A percentile compares a stretch with the other conserved stretches of the same genome.
Evolutionary conservation across 1,284 basidiomycete species (phyloP).

Genomic region (Boletellus dicymbophilus): DNA sequence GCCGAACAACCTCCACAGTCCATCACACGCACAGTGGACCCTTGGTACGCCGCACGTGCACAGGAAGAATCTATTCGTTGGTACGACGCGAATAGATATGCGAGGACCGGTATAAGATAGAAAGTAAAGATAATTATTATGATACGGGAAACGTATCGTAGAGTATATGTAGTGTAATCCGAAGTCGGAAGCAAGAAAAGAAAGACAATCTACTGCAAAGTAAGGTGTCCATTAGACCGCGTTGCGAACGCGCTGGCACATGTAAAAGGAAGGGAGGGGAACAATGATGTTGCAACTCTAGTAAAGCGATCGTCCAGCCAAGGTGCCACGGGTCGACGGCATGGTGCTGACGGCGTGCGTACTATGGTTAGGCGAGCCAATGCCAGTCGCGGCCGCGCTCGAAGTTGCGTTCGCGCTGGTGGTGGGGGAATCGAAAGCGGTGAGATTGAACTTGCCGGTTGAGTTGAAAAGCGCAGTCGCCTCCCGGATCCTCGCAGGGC

Average conservation of each 20-base stretch:
- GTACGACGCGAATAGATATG: too few relatives aligned
- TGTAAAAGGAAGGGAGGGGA: background rate
- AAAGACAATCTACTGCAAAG: background rate
- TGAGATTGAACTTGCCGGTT: constrained; percentile 19
- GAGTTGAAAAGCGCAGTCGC: constrained; percentile 18
- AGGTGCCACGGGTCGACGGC: constrained; percentile 13
- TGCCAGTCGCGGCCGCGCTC: constrained; percentile 4
- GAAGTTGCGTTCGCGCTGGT: background rate
- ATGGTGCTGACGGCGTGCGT: constrained; percentile 17
- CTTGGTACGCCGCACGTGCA: too few relatives aligned
- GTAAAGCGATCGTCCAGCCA: constrained; percentile 9
- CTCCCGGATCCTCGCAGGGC: constrained; percentile 18
- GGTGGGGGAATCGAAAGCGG: constrained; percentile 9
- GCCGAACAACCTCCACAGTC: too few relatives aligned
- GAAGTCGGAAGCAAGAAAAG: background rate
- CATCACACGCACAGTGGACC: too few relatives aligned
- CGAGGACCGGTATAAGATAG: too few relatives aligned
- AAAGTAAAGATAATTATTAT: too few relatives aligned
- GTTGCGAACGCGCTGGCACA: constrained; percentile 1
- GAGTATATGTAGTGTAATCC: too few relatives aligned
- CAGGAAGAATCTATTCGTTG: too few relatives aligned
- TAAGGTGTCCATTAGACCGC: background rate
- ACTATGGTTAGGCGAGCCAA: background rate
- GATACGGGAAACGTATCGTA: too few relatives aligned
- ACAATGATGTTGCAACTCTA: background rate